Evolutionary conservation across 192 early-diverging fungal species (phyloP).

Genomic region (Paraglomus occultum): DNA sequence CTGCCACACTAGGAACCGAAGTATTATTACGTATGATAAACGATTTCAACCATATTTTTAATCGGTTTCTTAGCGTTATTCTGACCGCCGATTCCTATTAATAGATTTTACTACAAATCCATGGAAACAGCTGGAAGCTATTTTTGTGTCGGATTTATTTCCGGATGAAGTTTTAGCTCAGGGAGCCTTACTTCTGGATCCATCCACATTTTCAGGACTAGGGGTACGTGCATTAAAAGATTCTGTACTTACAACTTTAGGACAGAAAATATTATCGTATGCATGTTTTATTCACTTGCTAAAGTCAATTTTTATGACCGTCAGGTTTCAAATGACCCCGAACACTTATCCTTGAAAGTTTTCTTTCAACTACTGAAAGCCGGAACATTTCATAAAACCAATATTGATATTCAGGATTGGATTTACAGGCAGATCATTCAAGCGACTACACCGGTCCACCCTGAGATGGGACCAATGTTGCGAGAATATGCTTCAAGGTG

Average conservation of each 20-base stretch:
- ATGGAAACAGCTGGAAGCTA: slow-evolving; percentile 8
- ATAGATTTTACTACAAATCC: background rate
- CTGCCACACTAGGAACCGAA: slow-evolving; percentile 11
- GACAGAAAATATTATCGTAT: too few relatives aligned
- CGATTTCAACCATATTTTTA: background rate
- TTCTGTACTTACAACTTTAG: background rate
- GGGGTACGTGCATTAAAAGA: background rate
- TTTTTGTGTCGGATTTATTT: background rate
- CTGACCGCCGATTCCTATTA: background rate
- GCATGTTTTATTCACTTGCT: background rate
- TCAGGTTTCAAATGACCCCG: slow-evolving; percentile 11
- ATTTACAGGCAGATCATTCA: slow-evolving; percentile 31
- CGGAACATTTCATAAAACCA: slow-evolving; percentile 31
- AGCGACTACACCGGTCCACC: slow-evolving; percentile 35
- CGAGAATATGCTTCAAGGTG: slow-evolving; percentile 38
- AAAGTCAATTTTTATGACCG: background rate
- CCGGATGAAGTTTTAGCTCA: background rate
- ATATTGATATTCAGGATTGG: slow-evolving; percentile 32
- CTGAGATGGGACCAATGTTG: slow-evolving; percentile 33
- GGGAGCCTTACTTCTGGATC: slow-evolving; percentile 21
- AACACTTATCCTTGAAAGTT: slow-evolving; percentile 5
- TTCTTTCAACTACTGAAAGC: slow-evolving; percentile 36
- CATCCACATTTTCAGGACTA: slow-evolving; percentile 7
- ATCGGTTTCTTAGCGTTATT: background rate
- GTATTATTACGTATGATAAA: slow-evolving; percentile 10